A percentile compares a stretch with the other conserved stretches of the same genome.
Evolutionary conservation across 164 flowering plant genomes (phyloP).

Genomic region (Berberis vulgaris): DNA sequence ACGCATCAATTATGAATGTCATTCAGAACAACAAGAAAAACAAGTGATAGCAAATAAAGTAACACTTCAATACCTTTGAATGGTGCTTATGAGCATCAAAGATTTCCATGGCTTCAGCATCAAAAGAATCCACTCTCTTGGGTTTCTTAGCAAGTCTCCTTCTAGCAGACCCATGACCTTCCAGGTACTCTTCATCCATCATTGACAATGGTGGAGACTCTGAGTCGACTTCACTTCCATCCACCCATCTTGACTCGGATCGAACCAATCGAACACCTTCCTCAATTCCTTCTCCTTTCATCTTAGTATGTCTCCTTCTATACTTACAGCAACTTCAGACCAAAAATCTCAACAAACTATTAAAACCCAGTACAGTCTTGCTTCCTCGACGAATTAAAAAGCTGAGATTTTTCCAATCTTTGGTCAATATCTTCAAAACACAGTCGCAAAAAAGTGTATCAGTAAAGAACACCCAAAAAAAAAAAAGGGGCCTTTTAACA

Average conservation of each 20-base stretch:
- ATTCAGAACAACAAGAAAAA: background rate
- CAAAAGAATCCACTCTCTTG: slow-evolving; percentile 77
- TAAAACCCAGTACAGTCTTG: background rate
- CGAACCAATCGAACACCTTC: slow-evolving; percentile 16
- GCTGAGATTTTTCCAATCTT: too few relatives aligned
- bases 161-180: slow-evolving; percentile 41
- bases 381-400: too few relatives aligned
- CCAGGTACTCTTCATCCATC: slow-evolving; percentile 23
- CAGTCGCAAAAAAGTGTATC: too few relatives aligned
- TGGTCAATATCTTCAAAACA: too few relatives aligned
- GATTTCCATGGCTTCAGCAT: slow-evolving; percentile 86
- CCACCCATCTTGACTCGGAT: slow-evolving; percentile 71
- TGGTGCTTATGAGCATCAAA: slow-evolving; percentile 41
- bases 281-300: slow-evolving; percentile 7
- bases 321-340: background rate
- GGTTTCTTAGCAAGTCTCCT: slow-evolving; percentile 81
- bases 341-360: background rate
- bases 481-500: too few relatives aligned
- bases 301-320: slow-evolving; percentile 20
- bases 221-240: slow-evolving; percentile 90
- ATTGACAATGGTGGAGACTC: slow-evolving; percentile 48
- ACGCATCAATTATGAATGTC: background rate
- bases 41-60: background rate
- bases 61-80: slow-evolving; percentile 37
- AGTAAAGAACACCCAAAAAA: too few relatives aligned